Evolutionary conservation across 2,329 filamentous ascomycete genomes (phyloP).

Genomic region (Metarhizium rileyi): DNA sequence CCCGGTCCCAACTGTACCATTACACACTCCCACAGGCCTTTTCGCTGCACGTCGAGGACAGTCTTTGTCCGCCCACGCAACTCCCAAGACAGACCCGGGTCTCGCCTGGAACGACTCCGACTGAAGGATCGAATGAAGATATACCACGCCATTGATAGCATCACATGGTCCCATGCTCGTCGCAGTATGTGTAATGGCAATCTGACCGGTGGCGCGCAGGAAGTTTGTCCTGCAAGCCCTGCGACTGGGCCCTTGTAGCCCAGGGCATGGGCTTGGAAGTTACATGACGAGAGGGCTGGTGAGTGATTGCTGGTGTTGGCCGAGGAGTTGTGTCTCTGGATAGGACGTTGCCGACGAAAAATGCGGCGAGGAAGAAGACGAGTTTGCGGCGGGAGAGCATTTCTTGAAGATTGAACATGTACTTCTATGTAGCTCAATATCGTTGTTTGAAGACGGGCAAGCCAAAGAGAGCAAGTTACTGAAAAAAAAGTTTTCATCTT

Average conservation of each 20-base stretch:
- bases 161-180: slow-evolving; percentile 20
- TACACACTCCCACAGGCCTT: neutral
- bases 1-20: neutral
- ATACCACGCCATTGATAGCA: slow-evolving; percentile 30
- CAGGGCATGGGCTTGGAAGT: no score
- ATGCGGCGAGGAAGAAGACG: slow-evolving; percentile 3
- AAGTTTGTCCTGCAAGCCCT: neutral
- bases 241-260: neutral
- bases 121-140: slow-evolving; percentile 22
- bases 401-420: neutral
- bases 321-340: neutral
- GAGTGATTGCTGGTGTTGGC: neutral
- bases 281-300: no score
- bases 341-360: neutral
- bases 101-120: slow-evolving; percentile 28
- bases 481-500: no score
- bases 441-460: neutral
- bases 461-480: no score
- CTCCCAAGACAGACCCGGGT: slow-evolving; percentile 21
- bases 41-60: neutral
- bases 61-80: slow-evolving; percentile 11
- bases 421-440: neutral
- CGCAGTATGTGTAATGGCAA: slow-evolving; percentile 28
- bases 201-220: slow-evolving; percentile 7
- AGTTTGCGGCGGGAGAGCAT: neutral